Base-by-base conservation (phyloP, 1,139 yeast genomes). In the Hyphopichia pseudoburtonii region DNA sequence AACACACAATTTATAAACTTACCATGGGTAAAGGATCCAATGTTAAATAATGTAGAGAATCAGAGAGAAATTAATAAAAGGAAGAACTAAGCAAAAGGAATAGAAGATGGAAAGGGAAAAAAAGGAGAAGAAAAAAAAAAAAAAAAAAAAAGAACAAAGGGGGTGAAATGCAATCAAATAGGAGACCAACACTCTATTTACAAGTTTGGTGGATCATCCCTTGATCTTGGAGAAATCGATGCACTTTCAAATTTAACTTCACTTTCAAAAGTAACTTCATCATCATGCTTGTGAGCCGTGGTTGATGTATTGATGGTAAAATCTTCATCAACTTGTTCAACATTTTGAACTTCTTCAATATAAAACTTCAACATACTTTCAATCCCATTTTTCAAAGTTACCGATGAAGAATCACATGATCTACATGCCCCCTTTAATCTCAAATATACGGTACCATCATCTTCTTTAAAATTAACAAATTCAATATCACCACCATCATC, bases 401-500 rank as follows among this genome's bases (percentile, higher is more conserved):
- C 82, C 33, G 84, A 79, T 40, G 87, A 80, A 2, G 87, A 79
- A 39, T 86, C 87, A 57, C 94, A 85, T 18, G 86, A 77, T 51
- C 88, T 76, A 60, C 94, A 85, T 1, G 94, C 92, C 27, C 94
- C 94, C 56, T 80, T 80, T 39, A 85, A 64, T 52, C 75, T 76
- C 47, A 85, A 67, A 47, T 68, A 76, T 2, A 85, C 92, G 0
- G 80, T 79, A 1, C 94, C 92, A 4, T 75, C 62, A 28, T 72
- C 73, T 39, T 79, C 82, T 34, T 74, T 76, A 55, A 82, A 84
- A 3, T 69, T 73, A 15, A 83, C 82, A 60, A 82, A 85, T 49
- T 83, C 86, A 43, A 85, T 80, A 54, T 85, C 94, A 9, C 94
- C 94, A 37, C 94, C 94, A 54, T 85, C 94, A 46, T 85, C 94